Conservation (phyloP, 306 rosid species). For the Malus orientalis region DNA sequence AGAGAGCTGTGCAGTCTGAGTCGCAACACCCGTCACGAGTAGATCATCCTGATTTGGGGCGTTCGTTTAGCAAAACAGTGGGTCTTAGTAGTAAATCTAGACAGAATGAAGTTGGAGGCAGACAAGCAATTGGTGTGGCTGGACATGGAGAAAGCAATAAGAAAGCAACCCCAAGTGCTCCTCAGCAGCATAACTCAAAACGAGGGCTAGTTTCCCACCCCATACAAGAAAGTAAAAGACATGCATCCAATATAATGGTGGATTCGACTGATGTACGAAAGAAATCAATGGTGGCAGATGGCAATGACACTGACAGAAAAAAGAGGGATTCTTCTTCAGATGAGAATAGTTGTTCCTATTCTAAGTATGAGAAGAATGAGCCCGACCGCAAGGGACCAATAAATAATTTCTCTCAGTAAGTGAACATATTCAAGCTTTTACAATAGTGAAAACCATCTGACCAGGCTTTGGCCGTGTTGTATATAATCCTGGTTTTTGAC, state of each 20-base stretch:
- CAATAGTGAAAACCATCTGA: neutral
- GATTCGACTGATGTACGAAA: slow-evolving; percentile 55
- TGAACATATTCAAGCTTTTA: slow-evolving; percentile 13
- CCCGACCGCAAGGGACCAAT: slow-evolving; percentile 87
- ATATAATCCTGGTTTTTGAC: slow-evolving; percentile 19
- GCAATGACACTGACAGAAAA: slow-evolving; percentile 60
- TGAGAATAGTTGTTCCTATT: slow-evolving; percentile 92
- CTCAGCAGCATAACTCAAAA: slow-evolving; percentile 43
- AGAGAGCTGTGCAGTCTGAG: slow-evolving; percentile 46
- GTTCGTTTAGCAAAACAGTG: slow-evolving; percentile 32
- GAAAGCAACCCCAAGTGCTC: slow-evolving; percentile 38
- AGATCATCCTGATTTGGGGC: slow-evolving; percentile 47
- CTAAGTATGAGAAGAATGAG: slow-evolving; percentile 82
- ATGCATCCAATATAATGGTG: slow-evolving; percentile 35
- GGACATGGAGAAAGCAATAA: slow-evolving; percentile 65
- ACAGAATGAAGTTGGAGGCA: slow-evolving; percentile 40
- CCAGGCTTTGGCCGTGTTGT: slow-evolving; percentile 3
- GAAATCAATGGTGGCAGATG: slow-evolving; percentile 54
- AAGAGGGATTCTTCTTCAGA: slow-evolving; percentile 96
- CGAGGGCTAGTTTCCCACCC: slow-evolving; percentile 38
- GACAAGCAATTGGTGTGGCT: slow-evolving; percentile 49
- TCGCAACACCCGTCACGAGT: slow-evolving; percentile 40
- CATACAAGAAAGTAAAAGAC: slow-evolving; percentile 51
- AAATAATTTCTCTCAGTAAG: slow-evolving; percentile 74
- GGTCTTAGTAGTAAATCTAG: slow-evolving; percentile 46